Evolutionary conservation across 305 asterid genomes (phyloP), one percentile per base, ranked within the genome.

Genomic region (Withania somnifera): DNA sequence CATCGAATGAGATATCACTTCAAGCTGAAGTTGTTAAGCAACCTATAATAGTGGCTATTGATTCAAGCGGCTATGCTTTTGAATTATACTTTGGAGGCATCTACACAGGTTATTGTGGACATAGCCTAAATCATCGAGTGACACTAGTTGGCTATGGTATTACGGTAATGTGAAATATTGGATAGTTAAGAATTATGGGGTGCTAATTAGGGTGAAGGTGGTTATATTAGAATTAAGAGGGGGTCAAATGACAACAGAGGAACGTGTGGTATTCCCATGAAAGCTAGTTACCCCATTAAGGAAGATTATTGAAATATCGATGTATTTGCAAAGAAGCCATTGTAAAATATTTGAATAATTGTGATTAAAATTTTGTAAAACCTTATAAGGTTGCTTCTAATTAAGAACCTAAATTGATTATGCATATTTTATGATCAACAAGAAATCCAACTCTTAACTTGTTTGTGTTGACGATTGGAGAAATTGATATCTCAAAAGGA

Each of bases 161-260:
- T n/a, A n/a, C n/a, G 56, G 91, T 52, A 90, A 82, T 75, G 66
- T 73, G 47, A 81, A 85, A 80, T 92, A 91, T 66, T 91, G 98
- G 97, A 79, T 91, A 3, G 95, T 92, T 80, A 92, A 89, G 88
- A 93, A 90, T 83, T 93, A 20, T 91, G 97, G 94, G 94, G 95
- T 45, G 15, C 77, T 32, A n/a, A 7, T 3, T 93, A 95, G 98
- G 97, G 98, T 50, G 89, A 89, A 66, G 77, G 28, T 10, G 97
- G 97, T 17, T 94, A 90, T 50, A 78, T 92, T 69, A 88, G 87
- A 84, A 84, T 90, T 79, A 78, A 73, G 76, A 89, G 95, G 5
- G 89, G 86, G 17, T 45, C 85, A 38, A 36, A 45, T 40, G 85
- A 83, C 30, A 52, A 75, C 15, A 45, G 42, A n/a, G 93, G 97